These are phyloP conservation scores for Magnaporthiopsis rhizophila DNA, from an alignment of 2,329 filamentous ascomycete species.

Conservation along the genomic window DNA sequence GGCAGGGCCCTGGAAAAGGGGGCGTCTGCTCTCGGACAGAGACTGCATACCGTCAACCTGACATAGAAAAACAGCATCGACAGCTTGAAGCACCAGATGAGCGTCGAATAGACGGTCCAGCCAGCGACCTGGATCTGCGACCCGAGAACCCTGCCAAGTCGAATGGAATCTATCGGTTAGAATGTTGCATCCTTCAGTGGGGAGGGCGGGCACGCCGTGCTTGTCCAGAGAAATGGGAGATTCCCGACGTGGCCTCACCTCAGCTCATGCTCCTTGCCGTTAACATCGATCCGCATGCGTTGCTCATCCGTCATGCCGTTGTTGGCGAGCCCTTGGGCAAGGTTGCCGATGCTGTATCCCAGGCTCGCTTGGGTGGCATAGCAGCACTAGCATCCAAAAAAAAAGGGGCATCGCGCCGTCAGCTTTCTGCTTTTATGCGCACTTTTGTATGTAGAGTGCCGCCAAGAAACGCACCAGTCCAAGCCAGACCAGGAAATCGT, in stretches of 20 bases:
- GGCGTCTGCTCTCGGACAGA: not conserved
- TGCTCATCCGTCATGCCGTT: constrained; percentile 45
- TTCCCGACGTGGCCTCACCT: not conserved
- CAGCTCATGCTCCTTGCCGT: constrained; percentile 13
- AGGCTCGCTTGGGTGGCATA: constrained; percentile 41
- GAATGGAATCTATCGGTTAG: not conserved
- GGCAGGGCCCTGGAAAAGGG: not conserved
- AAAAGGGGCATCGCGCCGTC: not conserved
- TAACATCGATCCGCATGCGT: constrained; percentile 30
- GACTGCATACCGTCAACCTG: constrained; percentile 30
- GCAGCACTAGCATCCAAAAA: constrained; percentile 28
- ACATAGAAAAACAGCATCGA: constrained; percentile 48
- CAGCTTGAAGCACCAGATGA: constrained; percentile 45
- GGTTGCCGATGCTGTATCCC: constrained; percentile 38
- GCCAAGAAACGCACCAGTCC: constrained; percentile 12
- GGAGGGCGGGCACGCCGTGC: no score
- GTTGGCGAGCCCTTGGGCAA: constrained; percentile 42
- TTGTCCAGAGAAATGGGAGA: not conserved
- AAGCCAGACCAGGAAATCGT: constrained; percentile 28
- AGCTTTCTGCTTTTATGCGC: not conserved
- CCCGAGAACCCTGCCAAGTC: constrained; percentile 32
- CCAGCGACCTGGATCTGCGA: constrained; percentile 45
- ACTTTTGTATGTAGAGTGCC: constrained; percentile 9
- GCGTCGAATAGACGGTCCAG: constrained; percentile 44
- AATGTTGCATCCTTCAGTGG: no score